These are phyloP conservation scores for Sordariomycetes sp. DNA, from an alignment of 2,329 filamentous ascomycete genomes.

Conservation along the genomic window DNA sequence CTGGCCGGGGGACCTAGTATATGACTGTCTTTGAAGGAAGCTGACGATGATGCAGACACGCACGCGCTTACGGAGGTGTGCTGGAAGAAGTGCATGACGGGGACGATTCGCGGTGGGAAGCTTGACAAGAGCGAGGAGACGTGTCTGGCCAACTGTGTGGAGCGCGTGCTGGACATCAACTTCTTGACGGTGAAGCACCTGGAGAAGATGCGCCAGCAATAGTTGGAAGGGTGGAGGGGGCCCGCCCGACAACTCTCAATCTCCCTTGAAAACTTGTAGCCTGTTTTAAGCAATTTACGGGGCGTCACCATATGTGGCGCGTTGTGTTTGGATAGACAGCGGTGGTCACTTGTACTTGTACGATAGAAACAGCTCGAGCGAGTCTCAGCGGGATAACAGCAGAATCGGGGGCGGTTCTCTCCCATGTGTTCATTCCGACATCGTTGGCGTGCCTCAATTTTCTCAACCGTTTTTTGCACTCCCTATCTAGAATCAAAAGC, in stretches of 20 bases:
- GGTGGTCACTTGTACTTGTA: background rate
- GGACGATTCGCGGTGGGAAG: slow-evolving; percentile 54
- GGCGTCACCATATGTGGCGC: background rate
- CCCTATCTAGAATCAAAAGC: slow-evolving; percentile 5
- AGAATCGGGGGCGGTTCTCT: background rate
- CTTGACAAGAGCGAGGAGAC: slow-evolving; percentile 68
- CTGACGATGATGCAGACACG: slow-evolving; percentile 25
- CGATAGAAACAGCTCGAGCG: background rate
- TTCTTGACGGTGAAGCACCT: slow-evolving; percentile 75
- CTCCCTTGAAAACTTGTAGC: background rate
- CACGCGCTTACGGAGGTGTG: slow-evolving; percentile 58
- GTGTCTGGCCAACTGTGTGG: slow-evolving; percentile 86
- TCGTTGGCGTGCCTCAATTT: background rate
- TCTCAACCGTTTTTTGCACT: background rate
- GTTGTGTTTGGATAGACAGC: background rate
- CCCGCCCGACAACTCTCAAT: background rate
- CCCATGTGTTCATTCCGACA: slow-evolving; percentile 1
- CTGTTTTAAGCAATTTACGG: background rate
- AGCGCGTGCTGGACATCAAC: slow-evolving; percentile 85
- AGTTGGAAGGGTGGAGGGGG: background rate
- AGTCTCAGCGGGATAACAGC: background rate
- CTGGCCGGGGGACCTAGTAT: background rate
- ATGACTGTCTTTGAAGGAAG: background rate
- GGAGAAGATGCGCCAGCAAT: slow-evolving; percentile 37
- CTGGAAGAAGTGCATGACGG: slow-evolving; percentile 87